These are phyloP conservation scores for Penicillium sp. DNA, from an alignment of 2,329 filamentous ascomycete genomes.

Conservation along the genomic window DNA sequence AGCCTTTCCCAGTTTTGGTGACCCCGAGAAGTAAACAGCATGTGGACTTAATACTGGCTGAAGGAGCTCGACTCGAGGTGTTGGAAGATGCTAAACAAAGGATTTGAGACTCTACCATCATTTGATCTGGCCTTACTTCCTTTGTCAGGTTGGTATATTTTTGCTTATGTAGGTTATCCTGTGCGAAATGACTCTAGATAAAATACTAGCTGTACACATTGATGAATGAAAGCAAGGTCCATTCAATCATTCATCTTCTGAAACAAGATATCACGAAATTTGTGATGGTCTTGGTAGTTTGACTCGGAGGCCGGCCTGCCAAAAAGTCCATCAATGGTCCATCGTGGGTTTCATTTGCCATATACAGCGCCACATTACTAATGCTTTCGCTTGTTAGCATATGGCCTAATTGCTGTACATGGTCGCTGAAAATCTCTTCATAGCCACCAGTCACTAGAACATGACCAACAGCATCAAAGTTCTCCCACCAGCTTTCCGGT, in stretches of 20 bases:
- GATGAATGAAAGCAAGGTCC: too few relatives aligned
- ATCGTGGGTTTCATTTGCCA: slow-evolving; percentile 27
- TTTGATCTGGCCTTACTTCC: too few relatives aligned
- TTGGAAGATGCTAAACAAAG: not conserved
- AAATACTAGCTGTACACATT: too few relatives aligned
- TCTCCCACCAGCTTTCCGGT: slow-evolving; percentile 24
- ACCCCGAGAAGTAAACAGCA: slow-evolving; percentile 24
- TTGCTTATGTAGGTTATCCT: too few relatives aligned
- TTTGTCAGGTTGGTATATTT: too few relatives aligned
- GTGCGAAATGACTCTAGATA: too few relatives aligned
- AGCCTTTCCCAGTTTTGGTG: slow-evolving; percentile 38
- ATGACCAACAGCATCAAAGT: slow-evolving; percentile 13
- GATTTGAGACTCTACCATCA: too few relatives aligned
- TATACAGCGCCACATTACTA: slow-evolving; percentile 12
- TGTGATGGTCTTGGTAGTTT: slow-evolving; percentile 17
- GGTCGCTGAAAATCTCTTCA: slow-evolving; percentile 29
- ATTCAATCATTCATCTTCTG: too few relatives aligned
- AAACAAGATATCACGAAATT: slow-evolving; percentile 8
- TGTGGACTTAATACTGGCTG: not conserved
- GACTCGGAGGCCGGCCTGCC: slow-evolving; percentile 13
- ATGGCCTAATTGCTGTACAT: slow-evolving; percentile 15
- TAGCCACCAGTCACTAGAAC: slow-evolving; percentile 23
- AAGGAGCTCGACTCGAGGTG: not conserved
- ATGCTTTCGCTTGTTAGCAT: not conserved
- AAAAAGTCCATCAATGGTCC: slow-evolving; percentile 28